These are phyloP conservation scores for Kodamaea leandrae DNA, from an alignment of 805 yeast genomes.

Conservation along the genomic window DNA sequence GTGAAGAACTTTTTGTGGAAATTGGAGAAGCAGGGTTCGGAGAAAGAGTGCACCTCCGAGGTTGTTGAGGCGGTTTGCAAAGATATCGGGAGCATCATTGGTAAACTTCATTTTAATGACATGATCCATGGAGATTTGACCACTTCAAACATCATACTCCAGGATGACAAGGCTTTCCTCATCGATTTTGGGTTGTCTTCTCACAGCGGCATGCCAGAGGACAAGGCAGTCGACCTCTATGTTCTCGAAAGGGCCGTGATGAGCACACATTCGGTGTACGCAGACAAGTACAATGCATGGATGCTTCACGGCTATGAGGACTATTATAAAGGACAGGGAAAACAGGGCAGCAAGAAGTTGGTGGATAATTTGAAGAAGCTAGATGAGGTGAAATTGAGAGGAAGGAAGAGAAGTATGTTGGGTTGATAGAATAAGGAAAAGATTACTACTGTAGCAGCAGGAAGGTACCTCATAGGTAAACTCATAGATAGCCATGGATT, in stretches of 20 bases:
- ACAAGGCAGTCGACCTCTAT: conserved; percentile 95
- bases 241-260: conserved; percentile 88
- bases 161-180: conserved; percentile 47
- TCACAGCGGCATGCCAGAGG: conserved; percentile 73
- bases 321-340: conserved; percentile 30
- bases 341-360: conserved; percentile 38
- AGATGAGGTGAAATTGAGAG: conserved; percentile 84
- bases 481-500: too few relatives aligned
- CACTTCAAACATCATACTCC: conserved; percentile 75
- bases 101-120: conserved; percentile 68
- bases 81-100: conserved; percentile 66
- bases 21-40: conserved; percentile 34
- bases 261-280: conserved; percentile 82
- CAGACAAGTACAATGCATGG: conserved; percentile 66
- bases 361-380: conserved; percentile 62
- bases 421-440: conserved; percentile 41
- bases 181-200: conserved; percentile 93
- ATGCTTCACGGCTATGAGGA: conserved; percentile 64
- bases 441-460: too few relatives aligned
- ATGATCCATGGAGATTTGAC: conserved; percentile 94
- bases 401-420: conserved; percentile 92
- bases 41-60: conserved; percentile 23
- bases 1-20: conserved; percentile 75
- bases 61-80: conserved; percentile 45
- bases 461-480: too few relatives aligned